Percentiles rank a stretch among this genome's conserved stretches.
phyloP scores from a whole-genome alignment of 176 grass and related monocot genomes.

The Ananas comosus region DNA sequence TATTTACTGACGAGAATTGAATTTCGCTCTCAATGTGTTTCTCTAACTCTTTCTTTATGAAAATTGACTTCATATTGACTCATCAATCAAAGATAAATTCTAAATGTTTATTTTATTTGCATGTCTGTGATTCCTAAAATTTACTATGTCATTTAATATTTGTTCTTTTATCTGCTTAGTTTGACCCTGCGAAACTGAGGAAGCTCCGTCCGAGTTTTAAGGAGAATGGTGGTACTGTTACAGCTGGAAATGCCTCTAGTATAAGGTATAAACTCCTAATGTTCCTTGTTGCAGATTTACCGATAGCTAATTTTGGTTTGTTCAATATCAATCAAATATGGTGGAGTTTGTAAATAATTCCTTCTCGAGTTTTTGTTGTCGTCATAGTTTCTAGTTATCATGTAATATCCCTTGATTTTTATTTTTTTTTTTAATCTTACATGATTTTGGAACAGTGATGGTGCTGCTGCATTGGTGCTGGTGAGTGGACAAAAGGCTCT shows the following conservation, averaged over 20 bases:
- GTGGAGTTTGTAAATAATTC: too few relatives aligned
- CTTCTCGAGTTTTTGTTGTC: background rate
- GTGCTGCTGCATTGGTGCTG: conserved; percentile 55
- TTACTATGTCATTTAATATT: background rate
- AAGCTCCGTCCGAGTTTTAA: conserved; percentile 98
- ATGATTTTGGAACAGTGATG: conserved; percentile 36
- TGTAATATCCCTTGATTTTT: conserved; percentile 5
- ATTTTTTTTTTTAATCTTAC: conserved; percentile 18
- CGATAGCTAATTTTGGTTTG: too few relatives aligned
- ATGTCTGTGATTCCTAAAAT: background rate
- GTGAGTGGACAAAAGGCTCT: conserved; percentile 80
- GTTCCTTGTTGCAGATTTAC: background rate
- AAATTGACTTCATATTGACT: background rate
- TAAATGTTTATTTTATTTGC: background rate
- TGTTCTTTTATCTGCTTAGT: conserved; percentile 30
- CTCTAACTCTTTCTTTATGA: too few relatives aligned
- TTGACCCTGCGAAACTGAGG: conserved; percentile 77
- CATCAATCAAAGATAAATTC: background rate
- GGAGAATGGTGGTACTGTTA: conserved; percentile 70
- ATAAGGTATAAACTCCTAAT: conserved; percentile 30
- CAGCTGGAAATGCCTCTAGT: conserved; percentile 92
- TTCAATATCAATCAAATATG: too few relatives aligned
- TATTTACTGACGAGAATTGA: too few relatives aligned
- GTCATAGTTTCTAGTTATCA: conserved; percentile 1
- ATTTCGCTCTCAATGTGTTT: too few relatives aligned